Conservation (phyloP, 139 green algal genomes). For the Raphidocelis subcapitata region DNA sequence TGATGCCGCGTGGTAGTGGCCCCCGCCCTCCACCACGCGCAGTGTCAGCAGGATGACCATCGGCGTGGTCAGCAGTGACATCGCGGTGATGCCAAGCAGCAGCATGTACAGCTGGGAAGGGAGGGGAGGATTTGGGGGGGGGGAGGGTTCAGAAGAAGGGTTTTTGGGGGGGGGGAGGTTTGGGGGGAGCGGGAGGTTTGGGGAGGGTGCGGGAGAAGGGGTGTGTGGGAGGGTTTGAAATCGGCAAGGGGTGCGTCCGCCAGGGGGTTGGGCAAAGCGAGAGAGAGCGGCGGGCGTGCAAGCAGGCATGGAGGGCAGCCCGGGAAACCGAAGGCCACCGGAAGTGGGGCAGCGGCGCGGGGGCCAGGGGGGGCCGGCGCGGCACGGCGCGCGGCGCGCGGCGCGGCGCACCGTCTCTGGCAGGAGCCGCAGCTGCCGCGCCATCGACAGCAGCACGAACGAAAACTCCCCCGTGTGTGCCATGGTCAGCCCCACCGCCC, state of each 20-base stretch:
- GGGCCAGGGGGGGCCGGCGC: background rate
- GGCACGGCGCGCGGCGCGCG: too few relatives aligned
- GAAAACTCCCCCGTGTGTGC: constrained; percentile 94
- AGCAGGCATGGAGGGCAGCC: background rate
- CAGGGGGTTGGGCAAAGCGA: too few relatives aligned
- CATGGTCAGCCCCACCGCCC: constrained; percentile 86
- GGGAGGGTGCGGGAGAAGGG: background rate
- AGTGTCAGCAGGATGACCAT: constrained; percentile 60
- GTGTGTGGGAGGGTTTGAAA: too few relatives aligned
- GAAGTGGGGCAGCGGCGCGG: background rate
- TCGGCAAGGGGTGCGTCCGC: too few relatives aligned
- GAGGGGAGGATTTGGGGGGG: too few relatives aligned
- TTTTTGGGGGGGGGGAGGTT: too few relatives aligned
- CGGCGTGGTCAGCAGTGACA: constrained; percentile 92
- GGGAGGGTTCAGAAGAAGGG: too few relatives aligned
- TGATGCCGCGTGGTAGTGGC: too few relatives aligned
- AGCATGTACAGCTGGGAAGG: constrained; percentile 92
- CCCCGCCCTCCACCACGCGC: background rate
- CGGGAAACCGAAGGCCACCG: background rate
- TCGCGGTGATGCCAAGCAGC: constrained; percentile 90
- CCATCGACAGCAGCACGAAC: constrained; percentile 93
- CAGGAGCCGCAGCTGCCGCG: constrained; percentile 74
- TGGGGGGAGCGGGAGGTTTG: too few relatives aligned
- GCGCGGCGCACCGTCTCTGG: constrained; percentile 8
- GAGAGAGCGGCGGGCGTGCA: too few relatives aligned